These are phyloP conservation scores for Chytriomyces sp. DNA, from an alignment of 192 early-diverging fungal species.

Conservation along the genomic window DNA sequence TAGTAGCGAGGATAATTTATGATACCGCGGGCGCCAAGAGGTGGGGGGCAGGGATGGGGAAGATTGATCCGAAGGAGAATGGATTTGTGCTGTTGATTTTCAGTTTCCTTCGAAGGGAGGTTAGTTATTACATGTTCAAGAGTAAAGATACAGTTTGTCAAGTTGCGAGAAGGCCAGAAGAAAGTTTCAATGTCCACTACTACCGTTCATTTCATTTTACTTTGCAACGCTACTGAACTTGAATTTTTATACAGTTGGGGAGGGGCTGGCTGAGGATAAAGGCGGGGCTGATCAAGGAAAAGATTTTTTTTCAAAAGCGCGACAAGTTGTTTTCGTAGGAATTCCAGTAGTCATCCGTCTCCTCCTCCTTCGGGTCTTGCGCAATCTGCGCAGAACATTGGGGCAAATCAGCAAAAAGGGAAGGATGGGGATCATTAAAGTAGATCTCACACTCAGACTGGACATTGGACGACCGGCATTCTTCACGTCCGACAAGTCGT, in stretches of 20 bases:
- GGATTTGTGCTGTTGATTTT: background rate
- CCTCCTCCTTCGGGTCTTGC: background rate
- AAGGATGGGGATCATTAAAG: background rate
- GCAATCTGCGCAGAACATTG: background rate
- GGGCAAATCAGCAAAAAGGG: background rate
- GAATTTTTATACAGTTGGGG: too few species aligned
- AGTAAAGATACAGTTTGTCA: too few species aligned
- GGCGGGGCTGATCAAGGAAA: background rate
- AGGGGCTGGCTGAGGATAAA: background rate
- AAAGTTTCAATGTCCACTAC: background rate
- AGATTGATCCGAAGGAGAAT: too few species aligned
- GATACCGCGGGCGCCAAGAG: background rate
- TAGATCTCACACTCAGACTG: background rate
- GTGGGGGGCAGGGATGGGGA: too few species aligned
- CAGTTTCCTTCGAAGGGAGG: background rate
- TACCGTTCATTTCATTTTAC: background rate
- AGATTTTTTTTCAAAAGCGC: background rate
- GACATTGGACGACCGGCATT: background rate
- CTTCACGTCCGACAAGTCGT: background rate
- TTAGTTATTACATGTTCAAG: background rate
- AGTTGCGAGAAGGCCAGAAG: too few species aligned
- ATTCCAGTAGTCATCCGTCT: slow-evolving; percentile 15
- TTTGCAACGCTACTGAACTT: background rate
- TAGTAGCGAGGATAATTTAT: slow-evolving; percentile 28
- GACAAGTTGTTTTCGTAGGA: slow-evolving; percentile 7